Evolutionary conservation across 495 filamentous ascomycete species (phyloP).

Genomic region (Sphaerosporella brunnea): DNA sequence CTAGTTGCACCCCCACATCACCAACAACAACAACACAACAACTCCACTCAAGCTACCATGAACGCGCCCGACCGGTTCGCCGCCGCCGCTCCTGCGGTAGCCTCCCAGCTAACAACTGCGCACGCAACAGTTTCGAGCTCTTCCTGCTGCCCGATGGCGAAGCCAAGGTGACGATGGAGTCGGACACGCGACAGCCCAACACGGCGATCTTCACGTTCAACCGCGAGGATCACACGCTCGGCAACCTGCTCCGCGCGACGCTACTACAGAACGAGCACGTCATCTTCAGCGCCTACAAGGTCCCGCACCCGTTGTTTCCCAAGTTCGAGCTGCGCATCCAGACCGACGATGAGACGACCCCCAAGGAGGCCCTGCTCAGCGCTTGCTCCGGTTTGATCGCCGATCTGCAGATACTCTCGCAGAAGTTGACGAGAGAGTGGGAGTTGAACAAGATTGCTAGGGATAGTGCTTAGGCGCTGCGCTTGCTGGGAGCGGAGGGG

Average conservation of each 20-base stretch:
- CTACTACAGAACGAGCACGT: conserved; percentile 66
- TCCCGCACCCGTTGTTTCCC: conserved; percentile 70
- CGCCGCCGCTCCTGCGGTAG: not conserved
- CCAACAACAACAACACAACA: no score
- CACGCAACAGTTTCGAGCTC: conserved; percentile 68
- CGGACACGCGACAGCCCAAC: conserved; percentile 76
- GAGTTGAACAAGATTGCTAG: conserved; percentile 81
- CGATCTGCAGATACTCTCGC: conserved; percentile 54
- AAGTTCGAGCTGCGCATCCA: conserved; percentile 77
- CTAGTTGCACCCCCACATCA: no score
- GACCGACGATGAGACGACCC: conserved; percentile 73
- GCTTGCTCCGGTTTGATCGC: conserved; percentile 62
- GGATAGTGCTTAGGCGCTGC: no score
- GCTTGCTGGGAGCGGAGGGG: no score
- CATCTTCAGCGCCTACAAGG: conserved; percentile 74
- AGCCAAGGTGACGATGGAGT: conserved; percentile 72
- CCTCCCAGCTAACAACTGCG: not conserved
- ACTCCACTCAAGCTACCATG: no score
- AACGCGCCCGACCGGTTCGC: conserved; percentile 23
- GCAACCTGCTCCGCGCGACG: conserved; percentile 66
- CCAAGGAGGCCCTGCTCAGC: conserved; percentile 66
- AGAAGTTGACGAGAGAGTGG: conserved; percentile 88
- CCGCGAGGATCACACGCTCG: conserved; percentile 95
- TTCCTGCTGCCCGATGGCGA: conserved; percentile 74
- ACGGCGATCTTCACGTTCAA: conserved; percentile 78